These are phyloP conservation scores for Arthrobotrys sphaeroides DNA, from an alignment of 2,329 filamentous ascomycete species.

Conservation along the genomic window DNA sequence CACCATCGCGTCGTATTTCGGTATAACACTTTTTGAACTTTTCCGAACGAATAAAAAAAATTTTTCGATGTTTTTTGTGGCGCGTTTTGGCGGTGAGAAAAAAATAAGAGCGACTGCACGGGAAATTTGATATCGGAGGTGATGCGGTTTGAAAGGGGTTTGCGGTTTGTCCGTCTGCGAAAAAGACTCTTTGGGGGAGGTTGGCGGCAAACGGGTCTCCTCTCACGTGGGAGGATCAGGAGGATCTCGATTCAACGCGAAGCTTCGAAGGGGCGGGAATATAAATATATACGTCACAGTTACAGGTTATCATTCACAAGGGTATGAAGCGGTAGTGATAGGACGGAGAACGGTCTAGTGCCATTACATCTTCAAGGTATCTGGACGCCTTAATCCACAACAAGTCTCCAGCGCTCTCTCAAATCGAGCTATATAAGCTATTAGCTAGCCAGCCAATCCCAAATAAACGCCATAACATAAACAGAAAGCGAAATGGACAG, in stretches of 20 bases:
- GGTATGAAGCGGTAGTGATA: background rate
- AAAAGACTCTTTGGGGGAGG: background rate
- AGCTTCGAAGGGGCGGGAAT: background rate
- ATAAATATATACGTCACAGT: background rate
- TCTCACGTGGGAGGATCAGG: background rate
- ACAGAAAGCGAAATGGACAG: background rate
- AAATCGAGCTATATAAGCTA: constrained; percentile 4
- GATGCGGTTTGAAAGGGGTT: constrained; percentile 47
- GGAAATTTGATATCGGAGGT: constrained; percentile 37
- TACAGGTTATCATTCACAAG: background rate
- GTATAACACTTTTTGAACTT: too few species aligned
- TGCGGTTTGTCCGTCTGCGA: background rate
- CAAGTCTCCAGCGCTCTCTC: constrained; percentile 14
- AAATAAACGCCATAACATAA: constrained; percentile 25
- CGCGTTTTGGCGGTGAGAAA: constrained; percentile 13
- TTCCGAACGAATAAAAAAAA: too few species aligned
- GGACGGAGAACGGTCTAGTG: background rate
- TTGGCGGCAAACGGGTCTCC: background rate
- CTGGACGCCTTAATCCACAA: constrained; percentile 1
- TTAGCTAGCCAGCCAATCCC: constrained; percentile 12
- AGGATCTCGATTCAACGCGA: background rate
- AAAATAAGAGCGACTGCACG: background rate
- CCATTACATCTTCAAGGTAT: constrained; percentile 10
- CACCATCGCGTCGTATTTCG: constrained; percentile 27
- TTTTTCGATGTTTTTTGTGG: constrained; percentile 1